A percentile compares a stretch with the other conserved stretches of the same genome.
These are phyloP conservation scores for Pyricularia sp. DNA, from an alignment of 2,329 filamentous ascomycete species.

Conservation along the genomic window DNA sequence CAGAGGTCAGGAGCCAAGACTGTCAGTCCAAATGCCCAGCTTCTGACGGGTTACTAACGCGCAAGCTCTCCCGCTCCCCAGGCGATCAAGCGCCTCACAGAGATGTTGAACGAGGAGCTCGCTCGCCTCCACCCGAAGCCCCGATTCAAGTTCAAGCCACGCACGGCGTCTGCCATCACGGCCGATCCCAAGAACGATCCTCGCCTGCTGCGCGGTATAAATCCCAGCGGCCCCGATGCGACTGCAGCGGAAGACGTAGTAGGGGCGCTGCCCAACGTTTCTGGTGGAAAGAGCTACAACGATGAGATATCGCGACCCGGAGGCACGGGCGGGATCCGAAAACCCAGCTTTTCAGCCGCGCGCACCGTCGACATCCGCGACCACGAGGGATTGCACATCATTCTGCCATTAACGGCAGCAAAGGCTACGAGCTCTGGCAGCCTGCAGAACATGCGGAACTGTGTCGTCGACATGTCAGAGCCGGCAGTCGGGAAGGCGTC, in stretches of 20 bases:
- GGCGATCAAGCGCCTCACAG: conserved; percentile 68
- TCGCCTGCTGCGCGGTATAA: conserved; percentile 18
- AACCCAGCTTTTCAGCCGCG: conserved; percentile 50
- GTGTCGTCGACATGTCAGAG: conserved; percentile 69
- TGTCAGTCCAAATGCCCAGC: background rate
- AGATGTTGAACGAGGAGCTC: conserved; percentile 61
- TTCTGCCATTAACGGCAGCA: conserved; percentile 58
- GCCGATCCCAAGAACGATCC: conserved; percentile 28
- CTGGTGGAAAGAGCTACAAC: conserved; percentile 38
- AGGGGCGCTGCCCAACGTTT: conserved; percentile 22
- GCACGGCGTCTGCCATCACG: conserved; percentile 9
- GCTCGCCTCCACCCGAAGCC: conserved; percentile 57
- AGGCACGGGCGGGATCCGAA: conserved; percentile 30
- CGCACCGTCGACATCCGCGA: conserved; percentile 51
- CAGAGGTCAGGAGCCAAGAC: conserved; percentile 42
- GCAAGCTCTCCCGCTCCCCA: conserved; percentile 18
- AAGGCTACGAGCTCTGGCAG: conserved; percentile 62
- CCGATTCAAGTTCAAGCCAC: conserved; percentile 59
- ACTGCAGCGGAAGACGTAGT: conserved; percentile 21
- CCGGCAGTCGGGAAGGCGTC: conserved; percentile 46
- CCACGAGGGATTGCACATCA: conserved; percentile 59
- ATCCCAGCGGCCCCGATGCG: conserved; percentile 2
- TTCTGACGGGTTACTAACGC: background rate
- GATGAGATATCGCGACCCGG: conserved; percentile 33
- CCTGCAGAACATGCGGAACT: conserved; percentile 54